Percentiles rank a stretch among this genome's conserved stretches.
phyloP scores from a whole-genome alignment of 1,139 yeast species.

The Candida dubliniensis region DNA sequence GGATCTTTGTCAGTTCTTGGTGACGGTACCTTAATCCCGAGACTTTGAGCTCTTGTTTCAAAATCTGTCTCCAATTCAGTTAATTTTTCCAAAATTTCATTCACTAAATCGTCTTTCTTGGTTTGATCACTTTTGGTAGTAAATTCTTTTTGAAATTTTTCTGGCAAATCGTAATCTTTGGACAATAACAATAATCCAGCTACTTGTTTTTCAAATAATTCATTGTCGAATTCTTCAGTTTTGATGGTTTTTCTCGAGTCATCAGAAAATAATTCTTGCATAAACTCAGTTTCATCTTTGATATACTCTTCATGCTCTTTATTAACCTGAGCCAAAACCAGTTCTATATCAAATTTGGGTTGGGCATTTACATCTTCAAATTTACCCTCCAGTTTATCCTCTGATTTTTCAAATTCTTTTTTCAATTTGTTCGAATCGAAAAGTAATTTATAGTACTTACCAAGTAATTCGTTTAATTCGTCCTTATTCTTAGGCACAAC shows the following conservation, averaged over 20 bases:
- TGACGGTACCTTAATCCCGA: conserved; percentile 33
- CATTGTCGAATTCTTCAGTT: conserved; percentile 38
- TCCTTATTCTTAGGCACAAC: conserved; percentile 29
- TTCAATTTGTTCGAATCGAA: conserved; percentile 12
- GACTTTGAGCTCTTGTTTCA: conserved; percentile 28
- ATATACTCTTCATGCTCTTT: conserved; percentile 27
- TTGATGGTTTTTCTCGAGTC: conserved; percentile 4
- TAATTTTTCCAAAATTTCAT: conserved; percentile 16
- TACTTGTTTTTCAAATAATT: conserved; percentile 64
- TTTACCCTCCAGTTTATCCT: conserved; percentile 9
- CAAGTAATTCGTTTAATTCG: conserved; percentile 32
- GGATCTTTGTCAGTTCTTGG: conserved; percentile 23
- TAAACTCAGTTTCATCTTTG: conserved; percentile 26
- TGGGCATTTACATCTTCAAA: conserved; percentile 22
- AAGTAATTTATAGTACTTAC: conserved; percentile 28
- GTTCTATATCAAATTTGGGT: conserved; percentile 32
- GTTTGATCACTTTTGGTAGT: background rate
- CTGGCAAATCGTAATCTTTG: conserved; percentile 76
- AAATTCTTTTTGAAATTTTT: conserved; percentile 29
- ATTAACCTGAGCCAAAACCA: conserved; percentile 31
- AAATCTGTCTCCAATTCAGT: conserved; percentile 20
- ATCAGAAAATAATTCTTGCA: conserved; percentile 16
- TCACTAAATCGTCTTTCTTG: conserved; percentile 10
- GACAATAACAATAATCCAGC: conserved; percentile 75
- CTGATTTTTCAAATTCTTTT: conserved; percentile 14